Conservation (phyloP, 192 early-diverging fungal genomes). For the Backusella psychrophila region DNA sequence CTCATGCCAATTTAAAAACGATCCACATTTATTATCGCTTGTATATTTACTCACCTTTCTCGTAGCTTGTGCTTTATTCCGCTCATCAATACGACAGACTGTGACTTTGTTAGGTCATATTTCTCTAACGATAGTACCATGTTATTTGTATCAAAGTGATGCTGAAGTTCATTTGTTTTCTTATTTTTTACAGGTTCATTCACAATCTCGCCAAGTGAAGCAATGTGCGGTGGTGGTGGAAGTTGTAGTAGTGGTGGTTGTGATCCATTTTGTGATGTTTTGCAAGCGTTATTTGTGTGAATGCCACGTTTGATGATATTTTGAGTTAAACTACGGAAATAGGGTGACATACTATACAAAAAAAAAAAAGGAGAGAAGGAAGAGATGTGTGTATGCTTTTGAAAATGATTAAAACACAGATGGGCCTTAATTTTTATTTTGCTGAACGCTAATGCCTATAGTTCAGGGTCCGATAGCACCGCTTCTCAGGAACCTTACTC, state of each 20-base stretch:
- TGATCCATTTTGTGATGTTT: slow-evolving; percentile 11
- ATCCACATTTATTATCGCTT: background rate
- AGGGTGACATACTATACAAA: background rate
- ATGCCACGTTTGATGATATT: background rate
- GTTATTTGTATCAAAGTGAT: slow-evolving; percentile 78
- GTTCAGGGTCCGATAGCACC: background rate
- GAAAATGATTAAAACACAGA: slow-evolving; percentile 1
- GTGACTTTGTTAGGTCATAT: slow-evolving; percentile 62
- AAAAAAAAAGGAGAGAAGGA: background rate
- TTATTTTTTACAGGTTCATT: slow-evolving; percentile 2
- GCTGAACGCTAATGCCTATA: background rate
- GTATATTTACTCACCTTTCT: slow-evolving; percentile 44
- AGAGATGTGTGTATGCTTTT: background rate
- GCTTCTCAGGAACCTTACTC: background rate
- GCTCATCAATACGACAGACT: slow-evolving; percentile 73
- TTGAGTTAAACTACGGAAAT: background rate
- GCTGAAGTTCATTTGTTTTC: slow-evolving; percentile 22
- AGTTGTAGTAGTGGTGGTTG: background rate
- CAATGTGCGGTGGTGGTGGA: background rate
- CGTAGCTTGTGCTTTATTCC: slow-evolving; percentile 66
- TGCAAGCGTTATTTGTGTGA: background rate
- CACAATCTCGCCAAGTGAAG: background rate
- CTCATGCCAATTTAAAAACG: background rate
- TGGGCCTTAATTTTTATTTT: background rate
- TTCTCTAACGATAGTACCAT: slow-evolving; percentile 61